Conservation (phyloP, 352 stramenopile genomes). For the Aphanomyces invadans region DNA sequence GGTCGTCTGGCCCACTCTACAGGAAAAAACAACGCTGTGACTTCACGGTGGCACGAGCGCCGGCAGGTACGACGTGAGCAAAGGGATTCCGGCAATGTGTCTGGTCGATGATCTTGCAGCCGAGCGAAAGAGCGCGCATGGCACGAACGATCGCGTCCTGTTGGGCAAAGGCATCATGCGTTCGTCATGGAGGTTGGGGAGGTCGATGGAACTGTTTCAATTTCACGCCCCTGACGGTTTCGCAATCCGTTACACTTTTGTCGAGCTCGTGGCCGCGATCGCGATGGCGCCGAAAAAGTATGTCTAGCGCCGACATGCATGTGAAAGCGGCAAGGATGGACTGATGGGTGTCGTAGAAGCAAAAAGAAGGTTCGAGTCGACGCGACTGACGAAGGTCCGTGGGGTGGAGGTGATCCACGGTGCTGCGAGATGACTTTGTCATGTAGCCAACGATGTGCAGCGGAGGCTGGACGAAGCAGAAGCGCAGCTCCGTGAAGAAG, state of each 20-base stretch:
- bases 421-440: background rate
- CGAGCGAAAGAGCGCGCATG: background rate
- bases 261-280: background rate
- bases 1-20: too few species aligned
- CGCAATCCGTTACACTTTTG: too few species aligned
- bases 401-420: too few species aligned
- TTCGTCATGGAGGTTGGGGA: too few species aligned
- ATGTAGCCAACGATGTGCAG: slow-evolving; percentile 49
- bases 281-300: slow-evolving; percentile 22
- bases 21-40: too few species aligned
- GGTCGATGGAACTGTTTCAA: too few species aligned
- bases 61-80: background rate
- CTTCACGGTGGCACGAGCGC: too few species aligned
- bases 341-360: background rate
- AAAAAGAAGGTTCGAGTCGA: slow-evolving; percentile 16
- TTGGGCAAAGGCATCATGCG: too few species aligned
- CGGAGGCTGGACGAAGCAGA: slow-evolving; percentile 65
- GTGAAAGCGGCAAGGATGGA: background rate
- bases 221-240: too few species aligned
- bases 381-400: slow-evolving; percentile 1
- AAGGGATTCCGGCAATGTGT: too few species aligned
- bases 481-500: slow-evolving; percentile 62
- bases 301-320: too few species aligned
- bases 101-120: background rate
- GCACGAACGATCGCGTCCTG: too few species aligned